phyloP scores from a whole-genome alignment of 2,329 filamentous ascomycete genomes.

The Penicillium sp. region DNA sequence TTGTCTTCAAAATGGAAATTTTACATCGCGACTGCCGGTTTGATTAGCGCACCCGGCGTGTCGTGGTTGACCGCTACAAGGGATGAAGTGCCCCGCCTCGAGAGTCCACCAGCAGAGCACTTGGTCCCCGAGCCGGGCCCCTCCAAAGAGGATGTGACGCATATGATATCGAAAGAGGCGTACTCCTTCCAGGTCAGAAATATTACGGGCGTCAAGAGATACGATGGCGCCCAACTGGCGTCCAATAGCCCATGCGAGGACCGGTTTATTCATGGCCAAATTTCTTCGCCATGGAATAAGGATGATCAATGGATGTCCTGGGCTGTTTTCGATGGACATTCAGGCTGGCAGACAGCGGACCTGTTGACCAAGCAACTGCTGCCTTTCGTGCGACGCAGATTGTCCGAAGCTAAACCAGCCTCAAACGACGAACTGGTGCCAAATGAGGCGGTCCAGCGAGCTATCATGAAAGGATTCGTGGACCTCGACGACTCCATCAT shows the following conservation, averaged over 20 bases:
- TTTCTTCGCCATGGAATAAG: conserved; percentile 21
- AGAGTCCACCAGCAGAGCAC: conserved; percentile 9
- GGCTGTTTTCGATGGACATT: conserved; percentile 44
- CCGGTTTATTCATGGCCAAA: conserved; percentile 23
- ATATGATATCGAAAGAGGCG: conserved; percentile 19
- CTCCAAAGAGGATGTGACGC: conserved; percentile 21
- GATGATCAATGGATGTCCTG: conserved; percentile 31
- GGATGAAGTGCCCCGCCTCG: conserved; percentile 17
- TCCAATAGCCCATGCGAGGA: conserved; percentile 39
- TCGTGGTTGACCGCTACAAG: conserved; percentile 16
- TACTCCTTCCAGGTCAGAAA: conserved; percentile 19
- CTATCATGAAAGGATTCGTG: conserved; percentile 22
- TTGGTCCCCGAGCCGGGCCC: conserved; percentile 8
- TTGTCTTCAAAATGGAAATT: conserved; percentile 7
- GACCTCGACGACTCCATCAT: conserved; percentile 26
- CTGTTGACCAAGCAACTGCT: conserved; percentile 23
- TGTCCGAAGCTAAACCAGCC: conserved; percentile 11
- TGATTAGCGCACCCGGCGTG: conserved; percentile 13
- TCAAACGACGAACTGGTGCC: conserved; percentile 2
- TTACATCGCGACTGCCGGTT: conserved; percentile 10
- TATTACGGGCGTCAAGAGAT: conserved; percentile 20
- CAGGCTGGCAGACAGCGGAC: conserved; percentile 25
- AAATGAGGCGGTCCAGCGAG: conserved; percentile 17
- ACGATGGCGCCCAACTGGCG: conserved; percentile 28
- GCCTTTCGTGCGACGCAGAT: conserved; percentile 17